phyloP scores from a whole-genome alignment of 2,329 filamentous ascomycete species.

The Epichloe scottii region DNA sequence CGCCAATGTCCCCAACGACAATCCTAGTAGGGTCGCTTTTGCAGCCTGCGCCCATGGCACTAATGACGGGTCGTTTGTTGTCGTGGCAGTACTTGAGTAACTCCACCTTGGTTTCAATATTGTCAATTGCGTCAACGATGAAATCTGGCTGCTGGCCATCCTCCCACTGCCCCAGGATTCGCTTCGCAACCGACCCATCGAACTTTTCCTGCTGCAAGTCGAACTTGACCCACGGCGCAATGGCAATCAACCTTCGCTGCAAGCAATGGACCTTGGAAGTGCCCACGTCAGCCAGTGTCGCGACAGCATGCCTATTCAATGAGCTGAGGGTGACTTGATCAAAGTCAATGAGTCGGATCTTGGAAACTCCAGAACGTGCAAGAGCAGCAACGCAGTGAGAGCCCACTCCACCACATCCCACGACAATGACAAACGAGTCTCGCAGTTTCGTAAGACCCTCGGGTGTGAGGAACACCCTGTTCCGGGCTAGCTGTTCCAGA shows the following conservation, averaged over 20 bases:
- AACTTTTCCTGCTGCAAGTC: constrained; percentile 81
- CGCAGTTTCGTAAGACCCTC: constrained; percentile 71
- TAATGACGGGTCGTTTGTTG: constrained; percentile 69
- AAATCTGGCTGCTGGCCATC: constrained; percentile 52
- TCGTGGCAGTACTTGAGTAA: constrained; percentile 79
- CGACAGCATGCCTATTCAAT: constrained; percentile 89
- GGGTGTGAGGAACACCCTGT: constrained; percentile 78
- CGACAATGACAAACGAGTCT: constrained; percentile 71
- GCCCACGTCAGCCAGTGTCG: constrained; percentile 86
- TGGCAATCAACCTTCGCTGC: constrained; percentile 64
- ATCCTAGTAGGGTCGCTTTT: constrained; percentile 79
- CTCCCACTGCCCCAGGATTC: constrained; percentile 55
- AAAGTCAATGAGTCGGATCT: constrained; percentile 83
- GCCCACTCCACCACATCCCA: constrained; percentile 89
- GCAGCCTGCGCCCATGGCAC: constrained; percentile 91
- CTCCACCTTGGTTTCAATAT: constrained; percentile 92
- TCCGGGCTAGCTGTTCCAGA: constrained; percentile 85
- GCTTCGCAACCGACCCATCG: constrained; percentile 49
- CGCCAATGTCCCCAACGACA: constrained; percentile 81
- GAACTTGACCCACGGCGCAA: constrained; percentile 85
- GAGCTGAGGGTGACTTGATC: constrained; percentile 94
- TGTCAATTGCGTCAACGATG: constrained; percentile 96
- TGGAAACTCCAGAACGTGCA: constrained; percentile 78
- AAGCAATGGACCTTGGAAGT: constrained; percentile 85
- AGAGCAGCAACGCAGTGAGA: constrained; percentile 83